These are phyloP conservation scores for Monosporascus sp. DNA, from an alignment of 2,329 filamentous ascomycete species.

Conservation along the genomic window DNA sequence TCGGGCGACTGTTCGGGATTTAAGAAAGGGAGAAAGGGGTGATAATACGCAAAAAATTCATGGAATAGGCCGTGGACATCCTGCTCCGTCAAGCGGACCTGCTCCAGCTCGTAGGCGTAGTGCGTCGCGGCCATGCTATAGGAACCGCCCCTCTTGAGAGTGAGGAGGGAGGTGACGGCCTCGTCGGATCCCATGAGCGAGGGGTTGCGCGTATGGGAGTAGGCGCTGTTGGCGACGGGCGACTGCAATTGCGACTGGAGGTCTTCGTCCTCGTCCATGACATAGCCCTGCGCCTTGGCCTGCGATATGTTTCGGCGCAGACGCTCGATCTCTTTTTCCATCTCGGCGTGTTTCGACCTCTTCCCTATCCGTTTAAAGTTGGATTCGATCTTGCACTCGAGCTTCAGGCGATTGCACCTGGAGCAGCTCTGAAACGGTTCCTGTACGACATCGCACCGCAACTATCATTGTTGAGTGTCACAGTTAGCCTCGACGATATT, in stretches of 20 bases:
- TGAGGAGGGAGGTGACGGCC: slow-evolving; percentile 60
- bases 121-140: slow-evolving; percentile 51
- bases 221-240: slow-evolving; percentile 52
- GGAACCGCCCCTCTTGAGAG: slow-evolving; percentile 60
- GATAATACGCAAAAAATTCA: slow-evolving; percentile 71
- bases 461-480: slow-evolving; percentile 14
- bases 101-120: slow-evolving; percentile 57
- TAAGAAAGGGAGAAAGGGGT: slow-evolving; percentile 73
- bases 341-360: slow-evolving; percentile 76
- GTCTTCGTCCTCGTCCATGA: slow-evolving; percentile 50
- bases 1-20: slow-evolving; percentile 63
- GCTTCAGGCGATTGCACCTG: slow-evolving; percentile 71
- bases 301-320: slow-evolving; percentile 56
- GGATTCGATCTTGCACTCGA: slow-evolving; percentile 80
- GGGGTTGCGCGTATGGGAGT: slow-evolving; percentile 56
- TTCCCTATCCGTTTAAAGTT: slow-evolving; percentile 84
- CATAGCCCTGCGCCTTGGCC: slow-evolving; percentile 55
- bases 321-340: slow-evolving; percentile 76
- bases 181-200: slow-evolving; percentile 65
- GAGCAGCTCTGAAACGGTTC: slow-evolving; percentile 74
- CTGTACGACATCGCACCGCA: slow-evolving; percentile 79
- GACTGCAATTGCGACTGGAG: slow-evolving; percentile 51
- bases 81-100: slow-evolving; percentile 59
- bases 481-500: not conserved
- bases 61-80: slow-evolving; percentile 61